Evolutionary conservation across 1,284 basidiomycete genomes (phyloP).

Genomic region (Microbotryomycetes sp.): DNA sequence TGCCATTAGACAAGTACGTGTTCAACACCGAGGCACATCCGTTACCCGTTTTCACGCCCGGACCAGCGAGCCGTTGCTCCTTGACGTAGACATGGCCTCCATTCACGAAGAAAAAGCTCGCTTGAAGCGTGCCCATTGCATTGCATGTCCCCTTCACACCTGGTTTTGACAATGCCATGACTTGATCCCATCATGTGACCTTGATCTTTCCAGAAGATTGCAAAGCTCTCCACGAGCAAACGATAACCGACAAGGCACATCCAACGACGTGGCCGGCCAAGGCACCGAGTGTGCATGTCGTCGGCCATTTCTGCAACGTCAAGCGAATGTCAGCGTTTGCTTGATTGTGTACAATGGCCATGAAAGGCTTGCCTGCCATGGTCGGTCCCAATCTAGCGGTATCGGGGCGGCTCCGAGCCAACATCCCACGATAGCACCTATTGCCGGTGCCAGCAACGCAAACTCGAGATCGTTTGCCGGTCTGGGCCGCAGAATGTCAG

Average conservation of each 20-base stretch:
- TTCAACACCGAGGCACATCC: conserved; percentile 63
- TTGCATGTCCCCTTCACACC: no score
- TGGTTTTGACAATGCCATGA: no score
- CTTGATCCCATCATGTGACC: no score
- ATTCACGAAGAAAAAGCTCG: no score
- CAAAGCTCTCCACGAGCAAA: conserved; percentile 1
- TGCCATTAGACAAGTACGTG: conserved; percentile 65
- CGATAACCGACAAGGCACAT: conserved; percentile 9
- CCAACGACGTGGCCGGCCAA: conserved; percentile 25
- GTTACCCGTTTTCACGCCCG: not conserved
- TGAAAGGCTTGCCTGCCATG: conserved; percentile 77
- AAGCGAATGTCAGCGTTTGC: not conserved
- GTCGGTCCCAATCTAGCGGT: conserved; percentile 87
- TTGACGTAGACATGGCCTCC: no score
- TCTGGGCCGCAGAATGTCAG: conserved; percentile 42
- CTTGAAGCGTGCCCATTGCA: no score
- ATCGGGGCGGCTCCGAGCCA: conserved; percentile 76
- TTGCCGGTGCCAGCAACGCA: conserved; percentile 65
- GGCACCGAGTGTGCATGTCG: conserved; percentile 30
- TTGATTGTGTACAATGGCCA: no score
- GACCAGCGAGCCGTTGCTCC: not conserved
- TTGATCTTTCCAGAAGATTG: not conserved
- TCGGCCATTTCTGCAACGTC: conserved; percentile 28
- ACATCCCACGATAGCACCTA: conserved; percentile 63
- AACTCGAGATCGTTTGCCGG: conserved; percentile 61